Percentiles rank a stretch among this genome's conserved stretches.
Conservation (phyloP, 176 grass and related monocot genomes). For the Triticum aestivum region DNA sequence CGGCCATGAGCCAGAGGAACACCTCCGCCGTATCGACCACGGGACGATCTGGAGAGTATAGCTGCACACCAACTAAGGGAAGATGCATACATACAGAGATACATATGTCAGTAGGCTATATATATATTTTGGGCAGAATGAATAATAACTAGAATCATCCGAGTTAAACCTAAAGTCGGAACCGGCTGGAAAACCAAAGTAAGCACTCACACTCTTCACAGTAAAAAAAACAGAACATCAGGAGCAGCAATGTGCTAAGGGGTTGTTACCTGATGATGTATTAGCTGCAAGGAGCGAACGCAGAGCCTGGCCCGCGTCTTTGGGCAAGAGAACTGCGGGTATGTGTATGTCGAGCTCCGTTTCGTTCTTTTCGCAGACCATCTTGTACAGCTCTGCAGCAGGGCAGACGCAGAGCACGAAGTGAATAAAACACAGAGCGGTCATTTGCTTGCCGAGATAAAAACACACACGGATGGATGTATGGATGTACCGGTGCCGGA, state of each 20-base stretch:
- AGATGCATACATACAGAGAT: constrained; percentile 6
- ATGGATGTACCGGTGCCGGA: constrained; percentile 56
- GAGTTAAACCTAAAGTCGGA: constrained; percentile 16
- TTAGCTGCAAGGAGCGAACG: constrained; percentile 41
- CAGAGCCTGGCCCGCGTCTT: constrained; percentile 55
- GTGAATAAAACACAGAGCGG: neutral
- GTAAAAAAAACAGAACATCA: neutral
- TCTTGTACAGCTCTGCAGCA: constrained; percentile 86
- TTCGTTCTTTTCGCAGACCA: constrained; percentile 91
- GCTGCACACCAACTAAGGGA: constrained; percentile 67
- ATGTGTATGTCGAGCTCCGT: constrained; percentile 85
- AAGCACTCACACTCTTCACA: neutral
- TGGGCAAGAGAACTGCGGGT: constrained; percentile 40
- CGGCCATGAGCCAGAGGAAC: constrained; percentile 98
- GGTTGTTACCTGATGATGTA: constrained; percentile 56
- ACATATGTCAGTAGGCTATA: constrained; percentile 18
- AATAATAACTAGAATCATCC: neutral
- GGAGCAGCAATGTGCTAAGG: neutral
- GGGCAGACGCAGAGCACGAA: neutral
- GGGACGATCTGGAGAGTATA: constrained; percentile 93
- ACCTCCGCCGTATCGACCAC: constrained; percentile 89
- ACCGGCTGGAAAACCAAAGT: neutral
- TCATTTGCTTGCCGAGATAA: too few relatives aligned
- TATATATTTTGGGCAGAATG: constrained; percentile 5
- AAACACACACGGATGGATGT: too few relatives aligned